These are phyloP conservation scores for Didymella pinodella DNA, from an alignment of 2,329 filamentous ascomycete genomes.

Conservation along the genomic window DNA sequence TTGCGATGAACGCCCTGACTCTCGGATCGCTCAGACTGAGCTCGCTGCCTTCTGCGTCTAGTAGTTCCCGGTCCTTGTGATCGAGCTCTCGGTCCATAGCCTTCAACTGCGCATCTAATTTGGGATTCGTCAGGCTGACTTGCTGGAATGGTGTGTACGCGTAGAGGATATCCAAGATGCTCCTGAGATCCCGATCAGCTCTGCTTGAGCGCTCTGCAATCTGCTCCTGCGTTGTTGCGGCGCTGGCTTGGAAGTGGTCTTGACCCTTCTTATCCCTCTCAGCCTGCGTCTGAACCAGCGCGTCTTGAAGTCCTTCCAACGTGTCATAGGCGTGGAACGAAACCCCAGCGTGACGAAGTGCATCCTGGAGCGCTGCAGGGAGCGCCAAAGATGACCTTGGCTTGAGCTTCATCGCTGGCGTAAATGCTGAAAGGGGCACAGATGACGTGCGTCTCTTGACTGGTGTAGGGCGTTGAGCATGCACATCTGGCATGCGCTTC, in stretches of 20 bases:
- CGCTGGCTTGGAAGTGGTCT: conserved; percentile 46
- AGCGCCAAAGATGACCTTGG: conserved; percentile 39
- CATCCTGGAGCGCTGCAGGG: conserved; percentile 45
- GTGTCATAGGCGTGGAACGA: conserved; percentile 40
- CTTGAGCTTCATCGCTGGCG: conserved; percentile 42
- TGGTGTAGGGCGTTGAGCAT: conserved; percentile 26
- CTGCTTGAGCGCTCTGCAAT: conserved; percentile 48
- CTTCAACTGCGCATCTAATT: conserved; percentile 44
- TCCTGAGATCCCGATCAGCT: conserved; percentile 49
- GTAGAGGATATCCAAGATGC: conserved; percentile 50
- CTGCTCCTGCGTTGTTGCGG: conserved; percentile 42
- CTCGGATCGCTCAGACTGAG: conserved; percentile 42
- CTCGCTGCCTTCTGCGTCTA: conserved; percentile 46
- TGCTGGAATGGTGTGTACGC: conserved; percentile 46
- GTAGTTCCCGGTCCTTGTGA: conserved; percentile 48
- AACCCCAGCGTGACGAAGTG: conserved; percentile 45
- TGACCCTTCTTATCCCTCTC: conserved; percentile 48
- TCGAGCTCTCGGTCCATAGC: conserved; percentile 50
- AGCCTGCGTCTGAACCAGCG: conserved; percentile 37
- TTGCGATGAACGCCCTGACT: conserved; percentile 45
- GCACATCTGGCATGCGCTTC: conserved; percentile 35
- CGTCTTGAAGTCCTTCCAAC: conserved; percentile 35
- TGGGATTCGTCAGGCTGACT: conserved; percentile 35
- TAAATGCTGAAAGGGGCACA: conserved; percentile 35
- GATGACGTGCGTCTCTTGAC: conserved; percentile 36